Conservation (phyloP, 2,329 filamentous ascomycete genomes). For the Aurifilum marmelostoma region DNA sequence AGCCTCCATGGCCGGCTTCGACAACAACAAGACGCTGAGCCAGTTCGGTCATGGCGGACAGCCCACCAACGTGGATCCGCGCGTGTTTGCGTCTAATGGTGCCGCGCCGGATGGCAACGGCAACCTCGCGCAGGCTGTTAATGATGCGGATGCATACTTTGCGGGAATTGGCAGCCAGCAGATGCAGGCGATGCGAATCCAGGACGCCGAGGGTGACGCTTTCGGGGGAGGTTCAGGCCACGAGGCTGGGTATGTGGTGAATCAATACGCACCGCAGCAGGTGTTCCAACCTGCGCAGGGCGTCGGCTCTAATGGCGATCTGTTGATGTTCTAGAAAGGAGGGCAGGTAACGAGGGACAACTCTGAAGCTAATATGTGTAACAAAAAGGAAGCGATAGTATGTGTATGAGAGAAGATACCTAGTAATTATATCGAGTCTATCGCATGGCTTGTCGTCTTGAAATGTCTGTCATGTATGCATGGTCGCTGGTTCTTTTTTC, state of each 20-base stretch:
- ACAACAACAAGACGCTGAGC: conserved; percentile 63
- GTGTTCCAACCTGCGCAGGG: conserved; percentile 71
- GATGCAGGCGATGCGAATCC: conserved; percentile 72
- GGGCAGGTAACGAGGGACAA: background rate
- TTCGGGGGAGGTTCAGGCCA: conserved; percentile 63
- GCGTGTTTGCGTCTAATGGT: conserved; percentile 36
- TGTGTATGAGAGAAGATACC: background rate
- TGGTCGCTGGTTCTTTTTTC: background rate
- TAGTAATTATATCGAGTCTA: conserved; percentile 3
- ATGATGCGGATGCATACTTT: conserved; percentile 89
- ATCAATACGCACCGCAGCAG: conserved; percentile 78
- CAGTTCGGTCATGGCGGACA: conserved; percentile 60
- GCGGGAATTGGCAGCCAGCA: conserved; percentile 73
- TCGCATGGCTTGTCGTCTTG: background rate
- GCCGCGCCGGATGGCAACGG: conserved; percentile 41
- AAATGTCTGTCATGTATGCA: background rate
- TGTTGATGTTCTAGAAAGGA: conserved; percentile 62
- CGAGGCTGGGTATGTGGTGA: conserved; percentile 71
- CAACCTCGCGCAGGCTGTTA: conserved; percentile 72
- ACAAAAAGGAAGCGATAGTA: background rate
- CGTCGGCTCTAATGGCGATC: conserved; percentile 68
- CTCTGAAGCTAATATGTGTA: background rate
- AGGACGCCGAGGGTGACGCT: conserved; percentile 58
- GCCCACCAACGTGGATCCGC: conserved; percentile 53
- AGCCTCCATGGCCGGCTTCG: conserved; percentile 42